Base-by-base conservation (phyloP, 805 yeast species). In the Saccharomycopsis fermentans region DNA sequence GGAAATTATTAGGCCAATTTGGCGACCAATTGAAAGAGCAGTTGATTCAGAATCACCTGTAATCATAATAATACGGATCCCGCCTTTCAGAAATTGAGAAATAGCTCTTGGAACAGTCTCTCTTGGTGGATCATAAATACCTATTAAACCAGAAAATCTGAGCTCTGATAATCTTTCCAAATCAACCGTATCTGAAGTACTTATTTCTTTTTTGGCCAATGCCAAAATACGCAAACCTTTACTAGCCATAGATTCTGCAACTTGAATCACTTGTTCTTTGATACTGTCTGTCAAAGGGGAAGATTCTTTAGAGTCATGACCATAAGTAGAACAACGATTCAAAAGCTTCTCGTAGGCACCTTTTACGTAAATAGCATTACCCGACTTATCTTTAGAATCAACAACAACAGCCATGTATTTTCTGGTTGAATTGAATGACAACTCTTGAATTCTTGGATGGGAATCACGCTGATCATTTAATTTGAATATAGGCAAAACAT, bases 81-180 rank as follows among this genome's bases (percentile, higher is more conserved):
- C 96, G 62, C 98, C 97, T 67, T 83, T 83, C 75, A 90, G 77
- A 59, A 94, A 77, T 63, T 83, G 77, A 40, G 87, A 80, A 59
- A 94, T 81, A 1, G 97, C 87, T 55, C 77, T 74, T 54, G 81
- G 79, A 3, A 94, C 98, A 62, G 86, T 83, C 9, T 91, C 86
- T 67, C 99, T 82, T 59, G 99, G 99, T 9, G 99, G 99, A 72
- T 94, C 99, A 66, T 89, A 90, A 96, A 94, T 90, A 58, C 97
- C 98, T 63, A 90, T 77, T 52, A 94, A 73, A 12, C 99, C 99
- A 63, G 87, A 79, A 67, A 92, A 92, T 1, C 81, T 76, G 64
- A 94, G 76, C 29, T 81, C 84, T 0, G 76, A 65, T 14, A 91
- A 86, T 48, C 29, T 48, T 29, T 40, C 26, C 8, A 47, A 35